Base-by-base conservation (phyloP, 2,329 filamentous ascomycete species). In the Zymoseptoria pseudotritici region DNA sequence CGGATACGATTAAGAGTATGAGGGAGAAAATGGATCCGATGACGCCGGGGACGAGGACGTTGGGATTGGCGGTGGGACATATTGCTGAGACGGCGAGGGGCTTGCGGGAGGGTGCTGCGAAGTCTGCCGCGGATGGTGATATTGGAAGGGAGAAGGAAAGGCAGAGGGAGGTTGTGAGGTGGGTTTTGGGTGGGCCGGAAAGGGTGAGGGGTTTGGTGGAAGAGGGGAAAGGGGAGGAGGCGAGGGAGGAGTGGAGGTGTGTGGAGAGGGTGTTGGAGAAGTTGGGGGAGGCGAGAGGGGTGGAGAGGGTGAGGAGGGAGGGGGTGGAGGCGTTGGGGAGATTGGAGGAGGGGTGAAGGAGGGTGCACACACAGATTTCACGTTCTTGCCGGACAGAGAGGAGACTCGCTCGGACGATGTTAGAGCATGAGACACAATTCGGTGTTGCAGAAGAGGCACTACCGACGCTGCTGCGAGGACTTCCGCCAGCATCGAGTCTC, bases 1-100 rank as follows among this genome's bases (percentile, higher is more conserved):
- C 95, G 10, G 93, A 96, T 75, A 97, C 93, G 2, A 99, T 99
- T 70, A 84, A 89, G 55, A 91, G 90, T 79, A 92, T 94, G 89
- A 82, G 89, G 60, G 82, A 84, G 31, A 90, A 86, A 65, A 92
- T 93, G 88, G 89, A 91, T 68, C 88, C 88, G 3, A 72, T 91
- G 53, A 88, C 87, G 61, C 87, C 88, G 1, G 86, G 88, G 74
- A 88, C 86, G 2, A 86, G 85, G 53, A 90, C 86, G 0, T 80
- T 92, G 31, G 85, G 88, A 65, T 85, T 86, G 2, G 88, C 88
- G 46, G 88, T 93, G 55, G 82, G 83, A 2, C 86, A 89, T 63
- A 91, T 93, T 66, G 90, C 89, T 67, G 81, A 81, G 49, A 86
- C 86, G 1, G 78, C 79, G 1, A 69, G 71, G 13, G 70, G 69